Conservation (phyloP, 2,329 filamentous ascomycete genomes). For the Fusarium pseudonygamai region DNA sequence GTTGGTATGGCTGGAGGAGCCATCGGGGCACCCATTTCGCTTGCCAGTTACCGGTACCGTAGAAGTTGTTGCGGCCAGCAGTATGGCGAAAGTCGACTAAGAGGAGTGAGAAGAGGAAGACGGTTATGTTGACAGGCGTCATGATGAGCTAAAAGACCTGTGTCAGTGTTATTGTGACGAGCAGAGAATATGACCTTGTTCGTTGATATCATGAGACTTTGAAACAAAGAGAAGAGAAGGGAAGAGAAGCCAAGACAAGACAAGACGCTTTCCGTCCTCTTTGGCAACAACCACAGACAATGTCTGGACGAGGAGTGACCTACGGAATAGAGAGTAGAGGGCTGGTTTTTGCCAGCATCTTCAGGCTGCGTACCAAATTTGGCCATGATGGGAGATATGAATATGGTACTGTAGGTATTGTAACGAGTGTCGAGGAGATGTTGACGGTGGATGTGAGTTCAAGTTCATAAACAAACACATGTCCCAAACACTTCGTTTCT, state of each 20-base stretch:
- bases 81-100: constrained; percentile 69
- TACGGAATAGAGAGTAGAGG: constrained; percentile 42
- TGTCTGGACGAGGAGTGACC: constrained; percentile 8
- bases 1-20: constrained; percentile 52
- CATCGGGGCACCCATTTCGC: constrained; percentile 31
- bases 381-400: constrained; percentile 6
- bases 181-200: background rate
- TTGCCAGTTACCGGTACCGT: constrained; percentile 44
- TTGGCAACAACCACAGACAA: background rate
- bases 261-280: background rate
- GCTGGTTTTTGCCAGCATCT: constrained; percentile 21
- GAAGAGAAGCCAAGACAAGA: background rate
- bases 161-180: constrained; percentile 12
- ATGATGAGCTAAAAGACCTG: constrained; percentile 55
- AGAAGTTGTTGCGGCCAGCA: constrained; percentile 56
- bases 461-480: background rate
- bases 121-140: constrained; percentile 70
- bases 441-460: background rate
- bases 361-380: constrained; percentile 14
- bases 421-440: background rate
- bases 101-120: constrained; percentile 72
- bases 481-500: background rate
- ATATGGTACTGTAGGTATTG: background rate
- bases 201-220: background rate
- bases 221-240: background rate